Evolutionary conservation across 768 basidiomycete species (phyloP), one percentile per base, ranked within the genome.

Genomic region (Tylopilus sp.): DNA sequence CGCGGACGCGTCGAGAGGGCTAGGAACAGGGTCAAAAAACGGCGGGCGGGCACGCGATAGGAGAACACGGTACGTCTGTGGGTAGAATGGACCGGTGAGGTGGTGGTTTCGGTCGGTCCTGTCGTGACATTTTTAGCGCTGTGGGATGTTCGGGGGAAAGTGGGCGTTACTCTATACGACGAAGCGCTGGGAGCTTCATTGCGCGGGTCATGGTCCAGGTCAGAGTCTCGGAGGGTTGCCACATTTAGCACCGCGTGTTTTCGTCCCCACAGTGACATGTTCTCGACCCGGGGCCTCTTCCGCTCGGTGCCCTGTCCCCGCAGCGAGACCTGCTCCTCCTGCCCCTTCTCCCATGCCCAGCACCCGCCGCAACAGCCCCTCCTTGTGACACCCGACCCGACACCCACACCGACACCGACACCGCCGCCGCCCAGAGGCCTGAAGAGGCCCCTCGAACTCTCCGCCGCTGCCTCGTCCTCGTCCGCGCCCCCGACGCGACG

Each of bases 401-500:
- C n/a, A n/a, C n/a, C 47, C 63, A 16, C 26, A 9, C 19, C 40
- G 40, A 41, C 33, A 22, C 30, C 22, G 40, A 25, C 41, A 1
- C 58, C 19, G 25, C 53, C 17, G 1, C 45, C 19, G 19, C 79
- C 82, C 13, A 44, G 12, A 13, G n/a, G n/a, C n/a, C n/a, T n/a
- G n/a, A 88, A 88, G 66, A 77, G 86, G 33, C 68, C 78, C 1
- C 13, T 59, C 21, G 66, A 71, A 12, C 55, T 64, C 50, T 29
- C 60, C 33, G 33, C 38, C 6, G 58, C 74, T 24, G 45, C 60
- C 11, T 59, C 52, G 46, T 50, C 41, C 19, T 37, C n/a, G n/a
- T n/a, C 53, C 9, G 85, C 83, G 62, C 83, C 84, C 17, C 85
- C 88, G 0, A 68, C 77, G 17, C 91, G 89, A 63, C 72, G 89